A percentile compares a stretch with the other conserved stretches of the same genome.
phyloP scores from a whole-genome alignment of 495 filamentous ascomycete genomes.

The Beverwykella pulmonaria region DNA sequence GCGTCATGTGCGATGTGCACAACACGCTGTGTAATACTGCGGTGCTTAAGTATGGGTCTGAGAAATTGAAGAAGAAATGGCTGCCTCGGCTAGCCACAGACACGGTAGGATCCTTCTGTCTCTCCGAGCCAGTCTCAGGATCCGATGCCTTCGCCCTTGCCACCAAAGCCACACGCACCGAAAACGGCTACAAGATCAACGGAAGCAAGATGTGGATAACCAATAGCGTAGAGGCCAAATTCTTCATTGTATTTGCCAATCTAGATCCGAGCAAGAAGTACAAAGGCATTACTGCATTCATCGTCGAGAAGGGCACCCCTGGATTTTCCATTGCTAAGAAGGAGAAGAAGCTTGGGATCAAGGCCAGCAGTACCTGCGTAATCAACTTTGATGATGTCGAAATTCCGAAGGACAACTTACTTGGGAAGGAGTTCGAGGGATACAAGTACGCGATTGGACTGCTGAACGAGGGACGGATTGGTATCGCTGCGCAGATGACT shows the following conservation, averaged over 20 bases:
- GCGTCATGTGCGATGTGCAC: conserved; percentile 92
- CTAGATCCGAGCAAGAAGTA: conserved; percentile 85
- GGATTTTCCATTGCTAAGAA: conserved; percentile 98
- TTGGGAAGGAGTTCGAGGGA: conserved; percentile 85
- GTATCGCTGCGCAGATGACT: conserved; percentile 99
- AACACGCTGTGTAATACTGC: conserved; percentile 97
- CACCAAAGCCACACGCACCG: conserved; percentile 77
- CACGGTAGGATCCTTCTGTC: conserved; percentile 87
- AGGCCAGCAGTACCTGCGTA: conserved; percentile 91
- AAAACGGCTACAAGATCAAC: conserved; percentile 80
- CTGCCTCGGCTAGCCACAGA: conserved; percentile 84
- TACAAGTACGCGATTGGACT: conserved; percentile 97
- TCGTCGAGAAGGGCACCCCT: conserved; percentile 85
- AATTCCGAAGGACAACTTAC: conserved; percentile 80
- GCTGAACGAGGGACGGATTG: conserved; percentile 97
- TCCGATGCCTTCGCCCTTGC: conserved; percentile 95
- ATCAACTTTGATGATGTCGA: conserved; percentile 97
- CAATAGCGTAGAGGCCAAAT: conserved; percentile 86
- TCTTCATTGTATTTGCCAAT: conserved; percentile 99
- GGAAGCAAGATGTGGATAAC: conserved; percentile 99
- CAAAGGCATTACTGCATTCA: conserved; percentile 94
- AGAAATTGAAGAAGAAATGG: conserved; percentile 76
- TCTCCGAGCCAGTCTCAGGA: conserved; percentile 90
- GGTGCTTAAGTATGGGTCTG: conserved; percentile 80
- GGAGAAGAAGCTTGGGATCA: conserved; percentile 99